Conservation (phyloP, 2,329 filamentous ascomycete genomes). For the Sclerotinia minor region DNA sequence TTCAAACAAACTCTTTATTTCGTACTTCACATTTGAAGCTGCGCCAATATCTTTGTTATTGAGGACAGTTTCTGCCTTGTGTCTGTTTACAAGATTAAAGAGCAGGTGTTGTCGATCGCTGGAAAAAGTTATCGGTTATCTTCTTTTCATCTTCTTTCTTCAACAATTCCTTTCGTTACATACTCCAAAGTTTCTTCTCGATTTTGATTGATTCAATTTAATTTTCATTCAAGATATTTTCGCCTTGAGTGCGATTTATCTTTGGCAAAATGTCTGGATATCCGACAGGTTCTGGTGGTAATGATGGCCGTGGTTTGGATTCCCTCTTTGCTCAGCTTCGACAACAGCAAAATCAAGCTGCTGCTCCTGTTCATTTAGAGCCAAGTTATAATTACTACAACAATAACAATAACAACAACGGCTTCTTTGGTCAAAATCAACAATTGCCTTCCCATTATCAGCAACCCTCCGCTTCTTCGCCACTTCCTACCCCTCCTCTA, state of each 20-base stretch:
- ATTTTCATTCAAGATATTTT: conserved; percentile 33
- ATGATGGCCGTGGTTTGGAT: conserved; percentile 37
- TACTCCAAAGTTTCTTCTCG: conserved; percentile 22
- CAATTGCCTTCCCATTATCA: conserved; percentile 47
- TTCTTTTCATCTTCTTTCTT: conserved; percentile 20
- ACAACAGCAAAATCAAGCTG: conserved; percentile 34
- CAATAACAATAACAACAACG: conserved; percentile 32
- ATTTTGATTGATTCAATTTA: conserved; percentile 37
- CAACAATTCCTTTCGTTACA: conserved; percentile 24
- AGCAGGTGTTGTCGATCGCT: conserved; percentile 24
- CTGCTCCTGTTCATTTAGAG: conserved; percentile 35
- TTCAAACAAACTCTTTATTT: conserved; percentile 8
- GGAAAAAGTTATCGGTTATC: conserved; percentile 13
- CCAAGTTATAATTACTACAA: conserved; percentile 40
- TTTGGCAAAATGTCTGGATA: conserved; percentile 42
- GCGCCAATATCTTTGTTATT: conserved; percentile 8
- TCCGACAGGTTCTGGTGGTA: conserved; percentile 36
- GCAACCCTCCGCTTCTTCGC: conserved; percentile 58
- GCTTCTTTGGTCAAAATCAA: conserved; percentile 37
- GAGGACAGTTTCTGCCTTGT: conserved; percentile 24
- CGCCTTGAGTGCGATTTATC: conserved; percentile 39
- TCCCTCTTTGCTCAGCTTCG: conserved; percentile 42
- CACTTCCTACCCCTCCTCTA: conserved; percentile 56
- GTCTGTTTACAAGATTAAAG: conserved; percentile 23
- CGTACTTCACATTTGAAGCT: conserved; percentile 10